Evolutionary conservation across 192 early-diverging fungal genomes (phyloP).

Genomic region (Backusella morwellensis): DNA sequence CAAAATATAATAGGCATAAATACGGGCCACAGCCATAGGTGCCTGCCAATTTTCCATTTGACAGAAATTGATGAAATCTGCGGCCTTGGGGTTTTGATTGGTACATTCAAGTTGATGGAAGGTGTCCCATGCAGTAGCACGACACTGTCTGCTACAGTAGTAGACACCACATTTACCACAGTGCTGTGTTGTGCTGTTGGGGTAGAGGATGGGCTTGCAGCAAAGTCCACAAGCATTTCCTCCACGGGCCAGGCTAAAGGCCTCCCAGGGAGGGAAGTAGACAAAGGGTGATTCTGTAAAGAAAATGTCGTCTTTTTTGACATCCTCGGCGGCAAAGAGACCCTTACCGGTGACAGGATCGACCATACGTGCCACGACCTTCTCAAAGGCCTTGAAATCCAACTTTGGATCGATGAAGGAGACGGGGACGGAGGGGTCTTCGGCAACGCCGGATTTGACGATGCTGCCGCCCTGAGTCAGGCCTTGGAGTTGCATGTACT

Average conservation of each 20-base stretch:
- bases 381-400: slow-evolving; percentile 37
- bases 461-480: slow-evolving; percentile 36
- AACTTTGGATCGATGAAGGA: slow-evolving; percentile 45
- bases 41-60: slow-evolving; percentile 43
- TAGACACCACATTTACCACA: slow-evolving; percentile 40
- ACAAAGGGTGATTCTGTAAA: slow-evolving; percentile 59
- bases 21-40: slow-evolving; percentile 46
- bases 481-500: slow-evolving; percentile 48
- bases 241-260: slow-evolving; percentile 39
- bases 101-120: slow-evolving; percentile 47
- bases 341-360: slow-evolving; percentile 46
- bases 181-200: slow-evolving; percentile 30
- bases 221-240: slow-evolving; percentile 57
- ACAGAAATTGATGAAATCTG: slow-evolving; percentile 44
- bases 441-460: slow-evolving; percentile 38
- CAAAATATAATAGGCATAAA: slow-evolving; percentile 44
- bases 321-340: slow-evolving; percentile 52
- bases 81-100: slow-evolving; percentile 39
- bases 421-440: slow-evolving; percentile 51
- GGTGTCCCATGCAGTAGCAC: slow-evolving; percentile 44
- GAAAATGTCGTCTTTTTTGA: slow-evolving; percentile 44
- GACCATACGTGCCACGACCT: slow-evolving; percentile 32
- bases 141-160: slow-evolving; percentile 50
- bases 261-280: slow-evolving; percentile 58
- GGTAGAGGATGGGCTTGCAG: slow-evolving; percentile 43